phyloP scores from a whole-genome alignment of 2,329 filamentous ascomycete species.

The Beauveria scarabaeidicola region DNA sequence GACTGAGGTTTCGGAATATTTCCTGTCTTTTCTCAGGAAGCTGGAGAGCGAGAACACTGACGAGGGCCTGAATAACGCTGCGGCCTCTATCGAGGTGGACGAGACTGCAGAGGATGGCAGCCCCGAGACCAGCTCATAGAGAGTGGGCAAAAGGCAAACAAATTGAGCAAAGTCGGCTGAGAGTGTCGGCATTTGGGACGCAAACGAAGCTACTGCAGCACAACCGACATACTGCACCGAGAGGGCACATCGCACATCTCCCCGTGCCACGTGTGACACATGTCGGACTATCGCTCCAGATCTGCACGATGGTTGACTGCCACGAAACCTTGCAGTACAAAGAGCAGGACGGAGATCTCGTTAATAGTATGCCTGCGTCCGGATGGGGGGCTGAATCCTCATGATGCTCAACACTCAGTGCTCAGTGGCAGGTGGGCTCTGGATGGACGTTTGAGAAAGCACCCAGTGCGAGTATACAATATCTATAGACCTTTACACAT shows the following conservation, averaged over 20 bases:
- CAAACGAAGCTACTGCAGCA: background rate
- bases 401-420: background rate
- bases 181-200: no score
- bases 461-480: background rate
- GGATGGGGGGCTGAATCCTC: background rate
- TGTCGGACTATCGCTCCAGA: background rate
- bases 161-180: background rate
- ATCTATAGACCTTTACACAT: background rate
- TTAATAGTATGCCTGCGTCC: background rate
- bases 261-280: background rate
- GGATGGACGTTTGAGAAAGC: background rate
- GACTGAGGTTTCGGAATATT: constrained; percentile 54
- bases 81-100: constrained; percentile 31
- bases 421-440: background rate
- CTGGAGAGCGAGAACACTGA: constrained; percentile 40
- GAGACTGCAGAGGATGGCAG: constrained; percentile 21
- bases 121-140: constrained; percentile 2
- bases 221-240: background rate
- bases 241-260: background rate
- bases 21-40: constrained; percentile 39
- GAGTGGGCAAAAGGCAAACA: background rate
- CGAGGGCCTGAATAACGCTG: constrained; percentile 32
- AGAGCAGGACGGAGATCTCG: no score
- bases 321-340: background rate
- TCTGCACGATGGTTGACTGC: background rate